A percentile compares a stretch with the other conserved stretches of the same genome.
phyloP scores from a whole-genome alignment of 1,139 yeast species.

The Lodderomyces elongisporus region DNA sequence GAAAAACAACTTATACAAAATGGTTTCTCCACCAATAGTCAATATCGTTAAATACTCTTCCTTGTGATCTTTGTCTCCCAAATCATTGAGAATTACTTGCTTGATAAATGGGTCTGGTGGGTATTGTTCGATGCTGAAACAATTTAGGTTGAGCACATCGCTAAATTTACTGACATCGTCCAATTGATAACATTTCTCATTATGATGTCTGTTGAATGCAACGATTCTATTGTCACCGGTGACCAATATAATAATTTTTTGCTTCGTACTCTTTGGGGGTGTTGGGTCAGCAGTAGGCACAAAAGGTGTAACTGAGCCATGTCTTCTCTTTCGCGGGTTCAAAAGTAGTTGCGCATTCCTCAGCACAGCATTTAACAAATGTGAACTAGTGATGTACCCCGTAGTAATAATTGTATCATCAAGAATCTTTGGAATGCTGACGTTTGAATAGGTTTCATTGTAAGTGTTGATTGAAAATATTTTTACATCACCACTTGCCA shows the following conservation, averaged over 20 bases:
- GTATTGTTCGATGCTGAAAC: slow-evolving; percentile 55
- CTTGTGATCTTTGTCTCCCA: slow-evolving; percentile 55
- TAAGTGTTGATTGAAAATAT: slow-evolving; percentile 42
- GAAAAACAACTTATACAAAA: slow-evolving; percentile 56
- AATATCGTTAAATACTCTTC: slow-evolving; percentile 63
- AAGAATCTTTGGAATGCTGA: slow-evolving; percentile 48
- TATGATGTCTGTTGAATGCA: slow-evolving; percentile 58
- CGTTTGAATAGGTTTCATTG: slow-evolving; percentile 30
- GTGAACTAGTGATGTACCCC: slow-evolving; percentile 55
- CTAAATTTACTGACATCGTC: slow-evolving; percentile 55
- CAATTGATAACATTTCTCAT: slow-evolving; percentile 62
- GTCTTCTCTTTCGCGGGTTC: slow-evolving; percentile 32
- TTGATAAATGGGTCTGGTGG: slow-evolving; percentile 73
- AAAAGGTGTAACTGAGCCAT: slow-evolving; percentile 10
- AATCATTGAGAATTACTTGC: slow-evolving; percentile 58
- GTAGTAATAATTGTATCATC: slow-evolving; percentile 62
- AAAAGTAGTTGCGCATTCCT: slow-evolving; percentile 33
- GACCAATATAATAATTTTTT: slow-evolving; percentile 57
- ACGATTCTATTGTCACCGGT: slow-evolving; percentile 75
- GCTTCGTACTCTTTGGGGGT: slow-evolving; percentile 25
- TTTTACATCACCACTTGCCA: slow-evolving; percentile 54
- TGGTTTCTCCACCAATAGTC: slow-evolving; percentile 76
- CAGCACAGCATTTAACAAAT: slow-evolving; percentile 37
- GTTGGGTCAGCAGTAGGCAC: slow-evolving; percentile 11
- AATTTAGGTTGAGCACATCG: slow-evolving; percentile 47